These are phyloP conservation scores for Solanum megistacrolobum DNA, from an alignment of 257 asterid species.

Conservation along the genomic window DNA sequence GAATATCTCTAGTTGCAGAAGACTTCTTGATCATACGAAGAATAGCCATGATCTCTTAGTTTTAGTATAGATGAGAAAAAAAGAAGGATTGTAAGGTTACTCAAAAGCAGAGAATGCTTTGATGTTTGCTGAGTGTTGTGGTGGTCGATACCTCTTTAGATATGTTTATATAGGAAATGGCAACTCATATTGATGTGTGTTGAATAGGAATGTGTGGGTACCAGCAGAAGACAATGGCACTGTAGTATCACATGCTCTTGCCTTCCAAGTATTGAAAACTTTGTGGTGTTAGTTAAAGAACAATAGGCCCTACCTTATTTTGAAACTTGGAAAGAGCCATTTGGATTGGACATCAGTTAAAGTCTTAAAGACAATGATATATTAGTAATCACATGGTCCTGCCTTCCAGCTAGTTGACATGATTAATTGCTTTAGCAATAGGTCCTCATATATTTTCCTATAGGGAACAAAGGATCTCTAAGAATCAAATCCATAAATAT, in stretches of 20 bases:
- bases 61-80: neutral
- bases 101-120: neutral
- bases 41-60: neutral
- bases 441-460: too few species aligned
- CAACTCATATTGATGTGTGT: neutral
- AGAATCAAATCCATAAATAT: too few species aligned
- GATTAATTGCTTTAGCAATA: neutral
- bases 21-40: neutral
- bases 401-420: neutral
- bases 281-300: neutral
- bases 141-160: neutral
- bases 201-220: neutral
- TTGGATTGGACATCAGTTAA: neutral
- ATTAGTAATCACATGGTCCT: neutral
- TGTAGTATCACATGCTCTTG: constrained; percentile 4
- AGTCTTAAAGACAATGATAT: too few species aligned
- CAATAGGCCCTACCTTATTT: neutral
- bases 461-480: too few species aligned
- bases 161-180: neutral
- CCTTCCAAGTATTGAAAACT: neutral
- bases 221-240: neutral
- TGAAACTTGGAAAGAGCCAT: neutral
- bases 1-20: neutral
- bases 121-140: neutral
- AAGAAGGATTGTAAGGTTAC: neutral